Evolutionary conservation across 1,284 basidiomycete genomes (phyloP), one percentile per base, ranked within the genome.

Genomic region (Microbotryum silenes-acaulis): DNA sequence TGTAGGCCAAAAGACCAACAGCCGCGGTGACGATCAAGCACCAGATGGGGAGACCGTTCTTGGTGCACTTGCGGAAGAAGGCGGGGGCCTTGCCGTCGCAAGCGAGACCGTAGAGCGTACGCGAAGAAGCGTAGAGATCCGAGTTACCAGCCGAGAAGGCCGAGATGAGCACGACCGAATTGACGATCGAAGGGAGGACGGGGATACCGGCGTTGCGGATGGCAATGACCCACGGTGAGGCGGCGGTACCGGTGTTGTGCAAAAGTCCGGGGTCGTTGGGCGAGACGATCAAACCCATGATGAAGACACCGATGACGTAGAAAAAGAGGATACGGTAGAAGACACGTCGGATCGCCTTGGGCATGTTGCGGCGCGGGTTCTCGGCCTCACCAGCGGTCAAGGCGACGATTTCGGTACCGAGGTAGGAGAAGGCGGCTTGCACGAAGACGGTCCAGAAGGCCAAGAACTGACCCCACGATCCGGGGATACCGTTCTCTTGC

Each of bases 121-220:
- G 85, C 12, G 87, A 89, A 1, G 87, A 79, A 61, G 85, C 84
- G 46, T 88, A 94, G 48, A 92, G 73, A 78, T 82, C 85, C 33
- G 84, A 86, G 56, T 67, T 91, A 51, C 85, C 86, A 5, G 91
- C 87, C 8, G 87, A 90, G 80, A 91, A 89, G 3, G 90, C 90
- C 54, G 85, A 82, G 33, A 85, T 83, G 61, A 89, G 78, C 44
- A 89, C 75, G 50, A 79, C 77, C 37, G 79, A 78, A 69, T 88
- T 88, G 74, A 88, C 79, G 67, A 88, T 81, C 63, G 82, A 82
- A 3, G 86, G 85, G 25, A 88, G 79, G 27, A 33, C 51, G 75
- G 81, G 83, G 75, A 91, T 84, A 12, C 88, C 87, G 1, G 89
- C 87, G 60, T 81, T 81, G 54, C 78, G 79, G 72, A 92, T 85